Evolutionary conservation across 352 stramenopile species (phyloP).

Genomic region (Phytophthora hybrid): DNA sequence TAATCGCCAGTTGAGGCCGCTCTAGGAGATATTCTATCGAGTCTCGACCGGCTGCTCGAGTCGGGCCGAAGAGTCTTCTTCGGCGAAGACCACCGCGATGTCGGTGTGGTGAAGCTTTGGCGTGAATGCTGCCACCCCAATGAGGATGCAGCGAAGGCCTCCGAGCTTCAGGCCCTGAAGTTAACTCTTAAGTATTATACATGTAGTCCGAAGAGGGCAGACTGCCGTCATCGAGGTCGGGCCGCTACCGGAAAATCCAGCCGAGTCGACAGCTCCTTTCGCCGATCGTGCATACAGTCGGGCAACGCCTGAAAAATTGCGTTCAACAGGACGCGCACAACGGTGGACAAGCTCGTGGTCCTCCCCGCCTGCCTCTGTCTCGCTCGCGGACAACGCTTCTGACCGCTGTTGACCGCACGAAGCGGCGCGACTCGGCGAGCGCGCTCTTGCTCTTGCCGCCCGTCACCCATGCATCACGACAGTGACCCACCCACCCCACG

Average conservation of each 20-base stretch:
- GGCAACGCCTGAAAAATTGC: slow-evolving; percentile 33
- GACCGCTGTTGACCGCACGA: slow-evolving; percentile 45
- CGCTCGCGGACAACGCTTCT: slow-evolving; percentile 29
- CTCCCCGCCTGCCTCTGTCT: slow-evolving; percentile 34
- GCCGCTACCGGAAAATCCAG: slow-evolving; percentile 37
- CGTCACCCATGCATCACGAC: slow-evolving; percentile 26
- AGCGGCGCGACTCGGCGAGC: slow-evolving; percentile 36
- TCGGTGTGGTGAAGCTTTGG: neutral
- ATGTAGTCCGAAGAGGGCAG: no score
- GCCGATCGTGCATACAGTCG: slow-evolving; percentile 29
- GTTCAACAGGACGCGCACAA: slow-evolving; percentile 22
- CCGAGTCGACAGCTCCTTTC: slow-evolving; percentile 28
- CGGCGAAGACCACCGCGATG: neutral
- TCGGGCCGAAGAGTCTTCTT: neutral
- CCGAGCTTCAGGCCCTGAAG: neutral
- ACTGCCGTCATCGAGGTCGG: neutral
- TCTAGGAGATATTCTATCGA: slow-evolving; percentile 3
- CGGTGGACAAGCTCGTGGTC: slow-evolving; percentile 23
- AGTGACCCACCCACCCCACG: neutral
- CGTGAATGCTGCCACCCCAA: neutral
- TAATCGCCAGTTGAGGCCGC: slow-evolving; percentile 31
- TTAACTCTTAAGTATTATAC: no score
- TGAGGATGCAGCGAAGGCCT: neutral
- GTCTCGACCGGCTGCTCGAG: neutral
- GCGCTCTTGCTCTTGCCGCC: slow-evolving; percentile 25